Conservation (phyloP, 202 grass and related monocot species). For the Carex arenaria region DNA sequence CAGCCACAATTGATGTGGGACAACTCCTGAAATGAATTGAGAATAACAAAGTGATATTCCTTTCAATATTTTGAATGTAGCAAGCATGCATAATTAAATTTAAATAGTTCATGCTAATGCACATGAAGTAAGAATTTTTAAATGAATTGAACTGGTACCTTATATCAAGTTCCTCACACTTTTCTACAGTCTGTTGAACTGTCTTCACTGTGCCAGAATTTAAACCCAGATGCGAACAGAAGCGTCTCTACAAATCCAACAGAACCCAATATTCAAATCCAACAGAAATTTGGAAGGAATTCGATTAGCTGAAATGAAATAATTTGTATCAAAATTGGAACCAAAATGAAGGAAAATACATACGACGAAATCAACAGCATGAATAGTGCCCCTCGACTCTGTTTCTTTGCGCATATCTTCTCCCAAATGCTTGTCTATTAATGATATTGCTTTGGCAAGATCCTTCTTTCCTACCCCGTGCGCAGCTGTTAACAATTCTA, state of each 20-base stretch:
- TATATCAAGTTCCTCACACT: constrained; percentile 78
- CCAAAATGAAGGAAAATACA: constrained; percentile 21
- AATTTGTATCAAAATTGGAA: neutral
- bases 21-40: too few species aligned
- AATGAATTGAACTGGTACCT: constrained; percentile 30
- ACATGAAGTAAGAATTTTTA: too few species aligned
- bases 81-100: too few species aligned
- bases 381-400: constrained; percentile 78
- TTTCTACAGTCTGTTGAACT: constrained; percentile 63
- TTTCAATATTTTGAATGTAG: too few species aligned
- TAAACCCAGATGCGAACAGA: constrained; percentile 83
- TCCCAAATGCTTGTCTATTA: constrained; percentile 66
- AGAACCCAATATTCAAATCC: neutral
- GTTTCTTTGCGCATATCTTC: constrained; percentile 69
- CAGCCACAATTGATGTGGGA: too few species aligned
- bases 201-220: constrained; percentile 74
- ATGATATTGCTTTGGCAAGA: constrained; percentile 56
- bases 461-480: constrained; percentile 85
- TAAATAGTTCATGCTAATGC: too few species aligned
- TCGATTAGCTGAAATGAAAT: neutral
- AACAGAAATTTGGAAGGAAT: neutral
- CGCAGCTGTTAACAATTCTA: constrained; percentile 75
- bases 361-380: constrained; percentile 77
- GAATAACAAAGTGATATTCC: too few species aligned
- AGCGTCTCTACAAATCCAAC: constrained; percentile 55